phyloP scores from a whole-genome alignment of 192 early-diverging fungal genomes.

The Haplosporangium gracile region DNA sequence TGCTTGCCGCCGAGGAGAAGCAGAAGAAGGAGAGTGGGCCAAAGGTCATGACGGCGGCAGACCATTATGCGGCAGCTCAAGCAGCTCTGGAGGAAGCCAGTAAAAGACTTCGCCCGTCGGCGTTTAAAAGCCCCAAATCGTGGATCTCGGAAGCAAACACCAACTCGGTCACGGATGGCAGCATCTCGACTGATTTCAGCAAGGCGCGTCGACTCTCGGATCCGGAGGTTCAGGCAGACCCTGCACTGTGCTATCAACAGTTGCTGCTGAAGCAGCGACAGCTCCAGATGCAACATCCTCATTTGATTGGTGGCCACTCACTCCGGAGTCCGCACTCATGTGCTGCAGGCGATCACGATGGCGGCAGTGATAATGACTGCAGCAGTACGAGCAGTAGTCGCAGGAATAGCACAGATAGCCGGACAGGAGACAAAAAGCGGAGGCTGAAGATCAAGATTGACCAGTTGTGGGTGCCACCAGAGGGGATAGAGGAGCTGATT shows the following conservation, averaged over 20 bases:
- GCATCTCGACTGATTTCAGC: not conserved
- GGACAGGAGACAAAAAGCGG: not conserved
- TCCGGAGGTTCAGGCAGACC: not conserved
- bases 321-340: not conserved
- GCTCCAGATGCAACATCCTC: not conserved
- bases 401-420: not conserved
- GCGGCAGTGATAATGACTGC: not conserved
- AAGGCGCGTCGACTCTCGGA: not conserved
- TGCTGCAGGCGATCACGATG: not conserved
- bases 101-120: not conserved
- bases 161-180: not conserved
- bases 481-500: not conserved
- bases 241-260: not conserved
- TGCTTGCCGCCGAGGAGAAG: not conserved
- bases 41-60: not conserved
- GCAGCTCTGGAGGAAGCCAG: not conserved
- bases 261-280: not conserved
- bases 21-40: not conserved
- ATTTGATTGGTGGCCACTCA: not conserved
- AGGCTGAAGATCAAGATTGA: not conserved
- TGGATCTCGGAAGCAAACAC: not conserved
- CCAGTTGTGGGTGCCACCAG: not conserved
- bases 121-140: not conserved
- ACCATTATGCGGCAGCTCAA: constrained; percentile 1
- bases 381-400: not conserved